A percentile compares a stretch with the other conserved stretches of the same genome.
phyloP scores from a whole-genome alignment of 495 filamentous ascomycete species.

The Hypoxylon perforatum region DNA sequence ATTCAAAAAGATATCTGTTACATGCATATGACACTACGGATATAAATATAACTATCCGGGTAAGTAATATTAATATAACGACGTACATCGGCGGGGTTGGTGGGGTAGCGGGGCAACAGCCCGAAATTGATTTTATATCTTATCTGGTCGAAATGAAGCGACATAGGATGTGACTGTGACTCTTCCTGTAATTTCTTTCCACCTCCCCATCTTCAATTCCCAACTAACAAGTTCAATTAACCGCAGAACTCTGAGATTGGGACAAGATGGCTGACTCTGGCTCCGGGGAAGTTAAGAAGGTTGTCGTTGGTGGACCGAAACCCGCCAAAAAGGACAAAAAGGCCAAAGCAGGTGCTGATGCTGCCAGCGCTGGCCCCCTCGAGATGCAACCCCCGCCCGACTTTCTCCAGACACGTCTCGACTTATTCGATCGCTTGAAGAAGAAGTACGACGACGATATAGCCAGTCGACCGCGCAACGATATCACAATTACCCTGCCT shows the following conservation, averaged over 20 bases:
- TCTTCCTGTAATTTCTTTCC: not conserved
- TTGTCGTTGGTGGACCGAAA: conserved; percentile 56
- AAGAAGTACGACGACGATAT: conserved; percentile 80
- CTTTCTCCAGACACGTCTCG: conserved; percentile 85
- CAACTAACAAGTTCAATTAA: not conserved
- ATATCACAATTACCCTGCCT: conserved; percentile 73
- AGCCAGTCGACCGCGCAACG: conserved; percentile 70
- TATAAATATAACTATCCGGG: too few relatives aligned
- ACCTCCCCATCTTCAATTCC: not conserved
- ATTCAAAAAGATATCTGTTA: not conserved
- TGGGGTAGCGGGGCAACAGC: conserved; percentile 25
- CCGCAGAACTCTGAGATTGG: not conserved
- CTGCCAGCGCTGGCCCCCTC: conserved; percentile 51
- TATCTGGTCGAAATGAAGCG: not conserved
- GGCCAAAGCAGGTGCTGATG: conserved; percentile 54
- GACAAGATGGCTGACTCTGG: conserved; percentile 43
- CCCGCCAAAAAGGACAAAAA: conserved; percentile 64
- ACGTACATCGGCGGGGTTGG: not conserved
- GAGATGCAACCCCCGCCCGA: conserved; percentile 76
- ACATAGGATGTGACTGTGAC: not conserved
- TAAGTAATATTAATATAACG: not conserved
- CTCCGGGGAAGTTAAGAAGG: conserved; percentile 61
- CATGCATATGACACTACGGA: not conserved
- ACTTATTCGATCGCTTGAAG: conserved; percentile 89
- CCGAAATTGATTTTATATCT: conserved; percentile 1